Base-by-base conservation (phyloP, 495 filamentous ascomycete species). In the Trichoderma asperelloides region DNA sequence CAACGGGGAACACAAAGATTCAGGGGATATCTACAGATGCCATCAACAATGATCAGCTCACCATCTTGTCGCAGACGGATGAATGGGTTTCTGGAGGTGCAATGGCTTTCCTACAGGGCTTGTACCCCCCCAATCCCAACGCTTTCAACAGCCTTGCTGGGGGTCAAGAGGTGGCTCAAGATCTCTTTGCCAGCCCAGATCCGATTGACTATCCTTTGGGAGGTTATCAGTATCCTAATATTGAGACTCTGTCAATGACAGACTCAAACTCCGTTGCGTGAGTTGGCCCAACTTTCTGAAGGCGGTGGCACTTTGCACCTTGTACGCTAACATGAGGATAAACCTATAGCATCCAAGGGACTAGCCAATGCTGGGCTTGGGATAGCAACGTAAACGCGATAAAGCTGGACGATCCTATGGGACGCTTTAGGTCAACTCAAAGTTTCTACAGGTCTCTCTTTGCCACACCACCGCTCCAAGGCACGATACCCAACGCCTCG, bases 151-250 rank as follows among this genome's bases (percentile, higher is more conserved):
- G 67, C 28, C 64, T 66, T 18, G 72, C 72, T 30, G 77, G 74
- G 13, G 78, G 78, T 64, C 57, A 68, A 16, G 72, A 71, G 11
- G 71, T 73, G 4, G 75, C 75, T 5, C 63, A 55, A 25, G 40
- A 74, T 2, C 67, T 74, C 18, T 1, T 67, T 15, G 75, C 79
- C 62, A 74, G 76, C 49, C 68, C 71, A 2, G 33, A 18, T 3
- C 66, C 70, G 18, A 51, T 74, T 13, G 72, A 80, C 62, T 80
- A 73, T 27, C 79, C 79, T 21, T 40, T 80, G 9, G 68, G 66
- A 23, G 78, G 77, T 0, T 80, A 81, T 62, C 78, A 82, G 43
- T 81, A 82, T 66, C 78, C 79, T 15, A 72, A 73, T 49, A 73
- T 80, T 51, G 64, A 66, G 57, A 74, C 73, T 5, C 15, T 72